phyloP scores from a whole-genome alignment of 108 stramenopile genomes.

The Cylindrotheca closterium region DNA sequence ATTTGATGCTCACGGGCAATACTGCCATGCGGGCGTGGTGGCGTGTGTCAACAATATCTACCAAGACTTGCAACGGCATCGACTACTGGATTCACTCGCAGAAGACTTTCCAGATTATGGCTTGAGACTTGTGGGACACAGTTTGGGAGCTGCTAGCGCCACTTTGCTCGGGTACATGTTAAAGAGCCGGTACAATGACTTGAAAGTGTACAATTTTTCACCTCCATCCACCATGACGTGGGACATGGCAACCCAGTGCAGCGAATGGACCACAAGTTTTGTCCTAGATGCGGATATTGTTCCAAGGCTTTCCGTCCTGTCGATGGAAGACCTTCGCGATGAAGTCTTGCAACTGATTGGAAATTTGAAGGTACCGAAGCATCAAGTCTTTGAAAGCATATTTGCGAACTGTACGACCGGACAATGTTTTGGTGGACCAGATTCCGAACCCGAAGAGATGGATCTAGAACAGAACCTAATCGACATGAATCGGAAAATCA shows the following conservation, averaged over 20 bases:
- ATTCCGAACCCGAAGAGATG: background rate
- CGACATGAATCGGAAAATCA: constrained; percentile 49
- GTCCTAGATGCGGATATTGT: constrained; percentile 90
- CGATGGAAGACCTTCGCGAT: constrained; percentile 77
- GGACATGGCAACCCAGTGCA: constrained; percentile 66
- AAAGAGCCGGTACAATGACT: constrained; percentile 57
- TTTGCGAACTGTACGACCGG: constrained; percentile 29
- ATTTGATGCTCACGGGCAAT: constrained; percentile 81
- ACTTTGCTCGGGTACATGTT: constrained; percentile 88
- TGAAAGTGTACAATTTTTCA: constrained; percentile 79
- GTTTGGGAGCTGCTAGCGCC: constrained; percentile 90
- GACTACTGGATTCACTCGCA: constrained; percentile 58
- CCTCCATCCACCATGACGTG: constrained; percentile 92
- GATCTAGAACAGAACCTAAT: constrained; percentile 38
- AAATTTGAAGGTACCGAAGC: constrained; percentile 84
- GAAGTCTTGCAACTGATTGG: constrained; percentile 84
- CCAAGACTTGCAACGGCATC: constrained; percentile 71
- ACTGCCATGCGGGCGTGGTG: constrained; percentile 87
- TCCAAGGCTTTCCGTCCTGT: constrained; percentile 74
- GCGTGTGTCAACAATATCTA: constrained; percentile 77
- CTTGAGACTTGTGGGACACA: constrained; percentile 90
- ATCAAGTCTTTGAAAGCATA: constrained; percentile 45
- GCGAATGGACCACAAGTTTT: constrained; percentile 70
- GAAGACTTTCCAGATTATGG: constrained; percentile 68
- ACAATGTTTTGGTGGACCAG: constrained; percentile 3